Conservation (phyloP, 768 basidiomycete genomes). For the Boletus sp. region DNA sequence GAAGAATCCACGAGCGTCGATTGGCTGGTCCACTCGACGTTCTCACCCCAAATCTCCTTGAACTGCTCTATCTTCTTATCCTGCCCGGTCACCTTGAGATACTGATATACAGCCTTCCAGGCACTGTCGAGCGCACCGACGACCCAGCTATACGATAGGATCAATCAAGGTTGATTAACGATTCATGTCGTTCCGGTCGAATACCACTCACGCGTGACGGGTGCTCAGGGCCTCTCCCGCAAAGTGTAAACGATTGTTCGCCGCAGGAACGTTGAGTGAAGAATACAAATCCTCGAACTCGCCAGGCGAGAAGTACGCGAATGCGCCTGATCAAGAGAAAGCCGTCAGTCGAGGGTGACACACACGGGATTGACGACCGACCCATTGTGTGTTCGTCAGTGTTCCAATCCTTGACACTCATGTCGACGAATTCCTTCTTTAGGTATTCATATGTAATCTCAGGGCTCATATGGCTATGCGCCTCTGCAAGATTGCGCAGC, state of each 20-base stretch:
- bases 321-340: slow-evolving; percentile 33
- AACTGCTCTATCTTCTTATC: slow-evolving; percentile 13
- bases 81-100: slow-evolving; percentile 17
- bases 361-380: slow-evolving; percentile 6
- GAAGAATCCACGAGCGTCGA: neutral
- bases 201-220: slow-evolving; percentile 12
- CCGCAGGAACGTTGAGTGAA: slow-evolving; percentile 32
- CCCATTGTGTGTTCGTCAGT: slow-evolving; percentile 34
- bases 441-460: slow-evolving; percentile 22
- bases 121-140: slow-evolving; percentile 40
- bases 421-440: slow-evolving; percentile 18
- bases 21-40: slow-evolving; percentile 27
- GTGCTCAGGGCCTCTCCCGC: slow-evolving; percentile 17
- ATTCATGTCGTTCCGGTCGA: slow-evolving; percentile 17
- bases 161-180: neutral
- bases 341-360: neutral
- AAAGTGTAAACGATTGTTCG: slow-evolving; percentile 14
- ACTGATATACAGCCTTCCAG: slow-evolving; percentile 34
- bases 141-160: slow-evolving; percentile 34
- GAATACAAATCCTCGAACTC: slow-evolving; percentile 35
- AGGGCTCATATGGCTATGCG: slow-evolving; percentile 10
- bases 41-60: slow-evolving; percentile 31
- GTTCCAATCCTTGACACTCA: slow-evolving; percentile 36
- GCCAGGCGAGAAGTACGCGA: slow-evolving; percentile 42
- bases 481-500: slow-evolving; percentile 23